Evolutionary conservation across 2,329 filamentous ascomycete genomes (phyloP).

Genomic region (Phyllosticta citriasiana): DNA sequence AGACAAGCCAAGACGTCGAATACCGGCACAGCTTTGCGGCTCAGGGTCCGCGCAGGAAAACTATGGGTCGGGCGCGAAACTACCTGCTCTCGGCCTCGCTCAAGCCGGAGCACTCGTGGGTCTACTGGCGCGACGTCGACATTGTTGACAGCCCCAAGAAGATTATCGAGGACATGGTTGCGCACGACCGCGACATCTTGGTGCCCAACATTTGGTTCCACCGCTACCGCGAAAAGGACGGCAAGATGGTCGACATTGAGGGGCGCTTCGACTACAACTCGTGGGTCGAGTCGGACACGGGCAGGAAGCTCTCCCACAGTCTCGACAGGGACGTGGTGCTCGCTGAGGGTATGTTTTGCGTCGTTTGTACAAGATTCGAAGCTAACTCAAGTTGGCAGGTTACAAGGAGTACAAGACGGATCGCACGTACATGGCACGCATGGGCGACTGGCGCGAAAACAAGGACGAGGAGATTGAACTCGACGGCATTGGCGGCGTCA

Average conservation of each 20-base stretch:
- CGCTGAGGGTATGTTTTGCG: conserved; percentile 60
- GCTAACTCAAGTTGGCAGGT: conserved; percentile 40
- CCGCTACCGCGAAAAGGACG: conserved; percentile 63
- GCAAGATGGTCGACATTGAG: conserved; percentile 63
- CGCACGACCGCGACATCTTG: conserved; percentile 83
- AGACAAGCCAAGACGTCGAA: conserved; percentile 66
- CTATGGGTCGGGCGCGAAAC: conserved; percentile 83
- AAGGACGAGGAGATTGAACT: conserved; percentile 88
- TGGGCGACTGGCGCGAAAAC: conserved; percentile 88
- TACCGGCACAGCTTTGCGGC: conserved; percentile 78
- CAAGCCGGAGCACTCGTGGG: conserved; percentile 93
- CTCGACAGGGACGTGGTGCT: conserved; percentile 74
- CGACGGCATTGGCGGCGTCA: conserved; percentile 93
- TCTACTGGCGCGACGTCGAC: conserved; percentile 97
- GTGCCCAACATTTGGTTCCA: conserved; percentile 99
- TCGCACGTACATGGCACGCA: conserved; percentile 76
- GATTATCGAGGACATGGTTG: conserved; percentile 91
- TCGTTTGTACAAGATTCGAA: not conserved
- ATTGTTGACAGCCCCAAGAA: conserved; percentile 80
- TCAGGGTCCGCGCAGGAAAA: conserved; percentile 81
- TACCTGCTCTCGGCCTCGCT: conserved; percentile 76
- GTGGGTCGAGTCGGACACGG: conserved; percentile 90
- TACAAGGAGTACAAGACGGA: conserved; percentile 92
- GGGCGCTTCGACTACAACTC: conserved; percentile 99
- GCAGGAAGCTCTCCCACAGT: conserved; percentile 58